Evolutionary conservation across 2,329 filamentous ascomycete genomes (phyloP), one percentile per base, ranked within the genome.

Genomic region (Penicillium sclerotigenum): DNA sequence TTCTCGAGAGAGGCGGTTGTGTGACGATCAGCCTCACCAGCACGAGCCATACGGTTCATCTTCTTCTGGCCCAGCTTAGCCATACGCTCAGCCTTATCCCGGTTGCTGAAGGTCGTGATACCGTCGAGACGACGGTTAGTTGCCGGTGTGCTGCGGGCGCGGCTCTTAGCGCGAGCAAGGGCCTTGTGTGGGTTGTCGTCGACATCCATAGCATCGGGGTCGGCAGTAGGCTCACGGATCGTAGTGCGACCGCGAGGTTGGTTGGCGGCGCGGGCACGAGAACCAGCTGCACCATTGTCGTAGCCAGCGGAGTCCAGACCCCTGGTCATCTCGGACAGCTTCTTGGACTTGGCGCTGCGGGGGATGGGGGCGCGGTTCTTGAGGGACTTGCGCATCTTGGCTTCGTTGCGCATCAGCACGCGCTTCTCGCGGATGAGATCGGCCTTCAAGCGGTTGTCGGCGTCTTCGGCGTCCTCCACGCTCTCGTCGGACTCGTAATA

Each of bases 351-450:
- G 65, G 86, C 83, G 65, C 87, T 89, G 69, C 94, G 87, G 24
- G 94, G 95, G 62, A 99, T 95, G 65, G 93, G 84, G 59, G 94
- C 93, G 65, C 91, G 86, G 81, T 99, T 99, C 87, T 99, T 97
- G 73, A 99, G 86, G 40, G 88, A 88, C 82, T 96, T 97, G 78
- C 91, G 90, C 87, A 96, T 91, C 79, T 90, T 89, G 61, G 91
- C 89, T 69, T 96, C 94, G 77, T 97, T 97, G 72, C 90, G 87
- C 77, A 97, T 94, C 60, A 97, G 81, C 61, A 87, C 84, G 66
- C 91, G 87, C 85, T 97, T 97, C 81, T 97, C 92, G 60, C 93
- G 88, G 76, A 99, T 99, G 59, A 96, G 80, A 62, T 96, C 90
- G 47, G 94, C 95, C 81, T 97, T 97, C 80, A 89, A 87, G 67